A percentile compares a stretch with the other conserved stretches of the same genome.
phyloP scores from a whole-genome alignment of 208 protist genomes.

The Trypanosoma platydactyli region DNA sequence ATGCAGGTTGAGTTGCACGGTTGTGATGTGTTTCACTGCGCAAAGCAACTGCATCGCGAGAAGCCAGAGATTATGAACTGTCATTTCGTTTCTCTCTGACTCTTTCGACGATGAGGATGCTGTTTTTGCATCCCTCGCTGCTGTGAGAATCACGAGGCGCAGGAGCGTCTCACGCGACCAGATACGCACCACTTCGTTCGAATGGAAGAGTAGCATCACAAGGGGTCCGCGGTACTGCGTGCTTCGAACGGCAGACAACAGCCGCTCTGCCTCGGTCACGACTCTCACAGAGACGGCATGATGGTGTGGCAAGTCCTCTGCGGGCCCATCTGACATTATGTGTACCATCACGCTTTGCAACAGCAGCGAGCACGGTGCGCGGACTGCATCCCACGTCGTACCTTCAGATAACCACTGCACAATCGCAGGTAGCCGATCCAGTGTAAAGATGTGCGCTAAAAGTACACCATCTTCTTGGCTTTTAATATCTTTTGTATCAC shows the following conservation, averaged over 20 bases:
- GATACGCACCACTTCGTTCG: constrained; percentile 30
- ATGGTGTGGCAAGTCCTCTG: not conserved
- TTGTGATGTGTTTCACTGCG: constrained; percentile 49
- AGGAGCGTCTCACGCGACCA: constrained; percentile 39
- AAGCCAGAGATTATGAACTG: constrained; percentile 31
- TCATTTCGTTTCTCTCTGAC: not conserved
- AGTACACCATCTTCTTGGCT: constrained; percentile 3
- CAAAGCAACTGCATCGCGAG: constrained; percentile 53
- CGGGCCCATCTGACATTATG: constrained; percentile 15
- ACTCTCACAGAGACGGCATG: constrained; percentile 1
- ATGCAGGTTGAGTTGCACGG: not conserved
- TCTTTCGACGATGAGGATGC: not conserved
- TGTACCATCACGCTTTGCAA: constrained; percentile 17
- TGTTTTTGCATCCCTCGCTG: not conserved
- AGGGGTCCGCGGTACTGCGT: constrained; percentile 26
- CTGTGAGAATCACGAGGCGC: constrained; percentile 8
- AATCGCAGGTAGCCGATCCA: constrained; percentile 6
- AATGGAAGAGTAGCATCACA: constrained; percentile 51
- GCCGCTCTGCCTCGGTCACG: not conserved
- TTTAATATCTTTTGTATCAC: not conserved
- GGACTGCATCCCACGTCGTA: not conserved
- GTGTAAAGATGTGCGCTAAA: constrained; percentile 5
- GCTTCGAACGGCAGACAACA: constrained; percentile 16
- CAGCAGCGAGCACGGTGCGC: not conserved
- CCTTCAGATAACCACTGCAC: constrained; percentile 15